Percentiles rank a stretch among this genome's conserved stretches.
Evolutionary conservation across 129 eudicot species (phyloP).

Genomic region (Deinandra increscens): DNA sequence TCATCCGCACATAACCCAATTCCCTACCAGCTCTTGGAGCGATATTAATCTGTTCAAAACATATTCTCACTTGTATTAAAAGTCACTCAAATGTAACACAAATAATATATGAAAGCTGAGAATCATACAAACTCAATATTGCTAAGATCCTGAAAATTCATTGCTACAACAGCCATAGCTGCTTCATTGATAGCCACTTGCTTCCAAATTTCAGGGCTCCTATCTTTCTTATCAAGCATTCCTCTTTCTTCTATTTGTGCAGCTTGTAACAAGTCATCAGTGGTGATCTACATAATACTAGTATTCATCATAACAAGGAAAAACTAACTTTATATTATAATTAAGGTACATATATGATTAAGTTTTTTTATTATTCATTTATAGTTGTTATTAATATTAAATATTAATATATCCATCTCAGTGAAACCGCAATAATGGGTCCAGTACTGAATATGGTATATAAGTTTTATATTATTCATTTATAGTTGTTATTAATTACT

Average conservation of each 20-base stretch:
- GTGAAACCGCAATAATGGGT: neutral
- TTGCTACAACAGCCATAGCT: conserved; percentile 76
- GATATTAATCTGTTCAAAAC: conserved; percentile 61
- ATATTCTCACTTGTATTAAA: neutral
- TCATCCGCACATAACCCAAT: conserved; percentile 73
- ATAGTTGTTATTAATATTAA: too few relatives aligned
- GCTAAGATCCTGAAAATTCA: conserved; percentile 68
- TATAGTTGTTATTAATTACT: neutral
- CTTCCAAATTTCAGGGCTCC: conserved; percentile 77
- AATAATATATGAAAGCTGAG: conserved; percentile 8
- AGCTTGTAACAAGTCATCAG: conserved; percentile 94
- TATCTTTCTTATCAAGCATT: conserved; percentile 75
- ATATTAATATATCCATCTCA: neutral
- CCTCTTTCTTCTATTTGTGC: conserved; percentile 94
- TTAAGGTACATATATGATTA: too few relatives aligned
- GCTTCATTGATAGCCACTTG: conserved; percentile 93
- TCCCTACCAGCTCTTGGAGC: conserved; percentile 93
- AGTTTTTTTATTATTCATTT: too few relatives aligned
- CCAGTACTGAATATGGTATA: neutral
- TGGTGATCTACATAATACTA: conserved; percentile 60
- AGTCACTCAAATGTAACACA: neutral
- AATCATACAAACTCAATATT: conserved; percentile 82
- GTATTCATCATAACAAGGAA: neutral
- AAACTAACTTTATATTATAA: neutral
- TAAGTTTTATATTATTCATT: neutral